Base-by-base conservation (phyloP, 805 yeast genomes). In the Kluyveromyces dobzhanskii region DNA sequence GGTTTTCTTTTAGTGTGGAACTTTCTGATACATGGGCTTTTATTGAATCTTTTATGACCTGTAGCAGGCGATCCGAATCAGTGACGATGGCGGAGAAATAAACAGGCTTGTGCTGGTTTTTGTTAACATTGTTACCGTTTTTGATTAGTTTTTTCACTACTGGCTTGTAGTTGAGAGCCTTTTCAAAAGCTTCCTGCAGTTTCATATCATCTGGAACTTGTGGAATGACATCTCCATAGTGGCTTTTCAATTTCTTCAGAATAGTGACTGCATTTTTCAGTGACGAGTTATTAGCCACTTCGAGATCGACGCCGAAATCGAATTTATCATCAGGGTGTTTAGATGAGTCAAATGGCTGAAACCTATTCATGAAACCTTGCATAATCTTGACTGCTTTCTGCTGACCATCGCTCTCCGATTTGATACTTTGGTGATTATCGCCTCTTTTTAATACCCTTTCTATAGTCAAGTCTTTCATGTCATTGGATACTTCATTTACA, bases 351-450 rank as follows among this genome's bases (percentile, higher is more conserved):
- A 85, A 69, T 0, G 76, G 74, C 53, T 85, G 84, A 50, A 80
- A 85, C 41, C 92, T 64, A 4, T 67, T 66, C 34, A 84, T 65
- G 51, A 90, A 88, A 0, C 88, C 86, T 23, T 65, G 64, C 85
- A 90, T 76, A 24, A 92, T 80, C 16, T 68, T 71, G 25, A 66
- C 59, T 0, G 84, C 78, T 37, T 69, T 65, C 13, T 60, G 58
- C 4, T 65, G 65, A 8, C 79, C 76, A 40, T 71, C 68, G 3
- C 60, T 51, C 0, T 52, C 56, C 4, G 66, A 69, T 46, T 80
- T 77, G 28, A 92, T 84, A 2, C 88, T 76, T 56, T 84, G 95
- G 56, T 92, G 98, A 46, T 84, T 80, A 52, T 87, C 87, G 2
- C 96, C 97, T 49, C 98, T 70, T 2, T 54, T 53, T 4, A 67